phyloP scores from a whole-genome alignment of 352 stramenopile genomes.

The Vaucheria bursata region DNA sequence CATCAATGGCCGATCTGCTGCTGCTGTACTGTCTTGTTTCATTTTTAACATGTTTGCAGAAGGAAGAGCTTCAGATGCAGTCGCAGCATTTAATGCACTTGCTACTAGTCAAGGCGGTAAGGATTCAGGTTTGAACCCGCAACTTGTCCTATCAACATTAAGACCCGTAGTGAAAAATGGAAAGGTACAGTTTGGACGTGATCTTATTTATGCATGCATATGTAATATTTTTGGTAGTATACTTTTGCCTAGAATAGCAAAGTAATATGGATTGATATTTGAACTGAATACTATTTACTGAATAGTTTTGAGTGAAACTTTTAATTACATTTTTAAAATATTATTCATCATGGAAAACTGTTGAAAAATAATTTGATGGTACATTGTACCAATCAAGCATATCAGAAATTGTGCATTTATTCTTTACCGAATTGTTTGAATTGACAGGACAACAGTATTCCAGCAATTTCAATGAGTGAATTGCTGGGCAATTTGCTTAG shows the following conservation, averaged over 20 bases:
- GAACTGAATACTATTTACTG: not conserved
- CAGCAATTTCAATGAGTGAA: not conserved
- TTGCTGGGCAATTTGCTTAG: not conserved
- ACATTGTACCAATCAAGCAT: not conserved
- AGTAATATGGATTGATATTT: not conserved
- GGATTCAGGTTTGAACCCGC: not conserved
- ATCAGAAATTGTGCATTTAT: not conserved
- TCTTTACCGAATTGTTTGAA: not conserved
- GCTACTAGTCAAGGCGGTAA: not conserved
- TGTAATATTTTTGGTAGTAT: not conserved
- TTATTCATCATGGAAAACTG: not conserved
- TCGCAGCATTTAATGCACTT: not conserved
- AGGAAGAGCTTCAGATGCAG: not conserved
- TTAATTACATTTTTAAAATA: not conserved
- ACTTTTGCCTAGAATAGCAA: not conserved
- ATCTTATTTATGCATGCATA: not conserved
- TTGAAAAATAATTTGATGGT: not conserved
- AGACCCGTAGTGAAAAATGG: not conserved
- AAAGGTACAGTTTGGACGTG: not conserved
- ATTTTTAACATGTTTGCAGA: not conserved
- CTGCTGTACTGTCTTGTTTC: not conserved
- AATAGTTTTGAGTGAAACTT: not conserved
- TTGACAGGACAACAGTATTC: not conserved
- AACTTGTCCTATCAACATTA: not conserved
- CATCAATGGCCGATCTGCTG: not conserved